Evolutionary conservation across 2,329 filamentous ascomycete genomes (phyloP), one percentile per base, ranked within the genome.

Genomic region (Exophiala bonariae): DNA sequence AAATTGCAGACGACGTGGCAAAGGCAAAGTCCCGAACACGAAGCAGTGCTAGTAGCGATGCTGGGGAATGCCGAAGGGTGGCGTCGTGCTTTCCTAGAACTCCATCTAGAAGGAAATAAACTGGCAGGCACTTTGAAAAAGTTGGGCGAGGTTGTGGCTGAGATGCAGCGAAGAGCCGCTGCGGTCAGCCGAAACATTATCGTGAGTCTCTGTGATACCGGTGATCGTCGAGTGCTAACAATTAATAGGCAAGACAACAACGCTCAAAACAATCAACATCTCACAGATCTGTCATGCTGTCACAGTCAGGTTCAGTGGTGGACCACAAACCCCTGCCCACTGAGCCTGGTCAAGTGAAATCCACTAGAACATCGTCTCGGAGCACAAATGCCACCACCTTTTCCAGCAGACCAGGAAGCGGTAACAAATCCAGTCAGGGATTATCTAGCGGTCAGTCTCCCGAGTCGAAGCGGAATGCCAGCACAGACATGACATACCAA

Each of bases 31-130:
- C 66, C 71, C 19, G 81, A 85, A 38, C 79, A 87, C 17, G 76
- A 79, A 28, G 83, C 87, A 37, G 89, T 96, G 16, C 93, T 87
- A 59, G 80, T 85, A 32, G 89, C 91, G 30, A 97, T 97, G 91
- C 86, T 87, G 61, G 88, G 89, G 26, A 97, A 97, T 59, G 85
- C 90, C 7, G 87, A 95, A 55, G 90, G 91, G 34, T 97, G 92
- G 92, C 81, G 85, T 48, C 82, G 84, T 47, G 89, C 89, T 5
- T 85, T 96, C 61, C 78, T 83, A 44, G 85, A 86, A 44, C 75
- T 96, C 49, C 84, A 89, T 63, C 79, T 79, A 17, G 89, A 86
- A 61, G 84, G 85, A 11, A 80, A 85, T 52, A 78, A 80, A 35
- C 74, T 96, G 19, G 86, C 85, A 23, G 77, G 81, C 5, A 74